These are phyloP conservation scores for Daldinia childiae DNA, from an alignment of 495 filamentous ascomycete species.

Conservation along the genomic window DNA sequence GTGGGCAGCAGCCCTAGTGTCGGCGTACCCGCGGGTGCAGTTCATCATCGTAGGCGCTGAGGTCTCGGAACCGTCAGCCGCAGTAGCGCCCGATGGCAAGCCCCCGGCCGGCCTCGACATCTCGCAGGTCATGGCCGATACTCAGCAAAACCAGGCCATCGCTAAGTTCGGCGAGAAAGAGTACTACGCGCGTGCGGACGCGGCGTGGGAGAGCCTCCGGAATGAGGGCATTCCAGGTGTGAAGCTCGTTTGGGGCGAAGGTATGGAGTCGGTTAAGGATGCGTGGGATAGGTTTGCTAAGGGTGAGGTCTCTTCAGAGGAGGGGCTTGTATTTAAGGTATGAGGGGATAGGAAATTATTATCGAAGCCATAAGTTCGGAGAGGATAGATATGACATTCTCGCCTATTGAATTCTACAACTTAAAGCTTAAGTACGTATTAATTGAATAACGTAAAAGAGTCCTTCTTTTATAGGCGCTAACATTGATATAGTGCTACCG, in stretches of 20 bases:
- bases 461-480: neutral
- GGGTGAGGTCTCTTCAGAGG: constrained; percentile 53
- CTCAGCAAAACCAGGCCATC: constrained; percentile 52
- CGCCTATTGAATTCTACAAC: neutral
- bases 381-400: neutral
- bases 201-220: constrained; percentile 51
- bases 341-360: neutral
- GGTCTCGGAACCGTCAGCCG: constrained; percentile 45
- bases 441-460: neutral
- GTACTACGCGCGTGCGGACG: constrained; percentile 45
- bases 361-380: neutral
- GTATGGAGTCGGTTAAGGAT: constrained; percentile 52
- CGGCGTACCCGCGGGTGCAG: constrained; percentile 44
- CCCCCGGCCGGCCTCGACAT: constrained; percentile 33
- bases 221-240: constrained; percentile 47
- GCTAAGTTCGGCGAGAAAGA: constrained; percentile 40
- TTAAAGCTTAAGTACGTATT: neutral
- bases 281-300: constrained; percentile 57
- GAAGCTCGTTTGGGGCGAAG: constrained; percentile 55
- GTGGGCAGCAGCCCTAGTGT: constrained; percentile 49
- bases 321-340: constrained; percentile 56
- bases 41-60: constrained; percentile 53
- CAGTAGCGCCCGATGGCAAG: constrained; percentile 8
- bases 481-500: too few species aligned
- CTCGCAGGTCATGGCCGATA: constrained; percentile 56